Evolutionary conservation across 2,329 filamentous ascomycete genomes (phyloP).

Genomic region (Dactylellina leptospora): DNA sequence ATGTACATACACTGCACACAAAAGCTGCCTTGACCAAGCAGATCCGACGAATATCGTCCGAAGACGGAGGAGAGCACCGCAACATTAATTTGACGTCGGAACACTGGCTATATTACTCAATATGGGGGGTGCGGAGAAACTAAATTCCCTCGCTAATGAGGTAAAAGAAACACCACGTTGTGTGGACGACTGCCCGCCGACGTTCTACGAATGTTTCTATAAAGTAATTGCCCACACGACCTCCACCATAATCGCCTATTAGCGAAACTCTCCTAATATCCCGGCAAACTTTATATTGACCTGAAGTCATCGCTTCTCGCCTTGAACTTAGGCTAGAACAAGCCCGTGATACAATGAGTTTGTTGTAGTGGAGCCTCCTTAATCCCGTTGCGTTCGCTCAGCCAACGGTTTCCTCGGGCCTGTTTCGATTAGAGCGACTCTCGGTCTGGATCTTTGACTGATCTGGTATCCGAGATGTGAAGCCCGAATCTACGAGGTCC

Average conservation of each 20-base stretch:
- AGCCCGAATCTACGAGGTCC: constrained; percentile 7
- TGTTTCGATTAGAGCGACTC: neutral
- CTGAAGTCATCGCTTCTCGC: neutral
- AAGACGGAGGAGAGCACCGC: neutral
- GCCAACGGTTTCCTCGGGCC: constrained; percentile 6
- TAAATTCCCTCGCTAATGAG: constrained; percentile 20
- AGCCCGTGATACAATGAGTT: constrained; percentile 4
- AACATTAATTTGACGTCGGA: neutral
- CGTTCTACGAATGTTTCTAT: constrained; percentile 31
- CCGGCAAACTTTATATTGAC: constrained; percentile 44
- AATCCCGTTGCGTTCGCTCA: neutral
- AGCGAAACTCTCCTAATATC: constrained; percentile 15
- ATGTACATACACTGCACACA: too few species aligned
- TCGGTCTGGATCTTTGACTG: constrained; percentile 36
- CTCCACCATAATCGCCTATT: constrained; percentile 17
- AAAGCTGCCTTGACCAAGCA: neutral
- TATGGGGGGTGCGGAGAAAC: constrained; percentile 32
- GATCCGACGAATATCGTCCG: constrained; percentile 17
- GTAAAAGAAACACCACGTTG: constrained; percentile 39
- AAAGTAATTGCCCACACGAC: constrained; percentile 48
- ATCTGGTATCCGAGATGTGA: constrained; percentile 36
- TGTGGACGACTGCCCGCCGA: neutral
- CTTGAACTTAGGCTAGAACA: neutral
- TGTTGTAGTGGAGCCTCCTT: neutral
- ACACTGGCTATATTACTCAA: constrained; percentile 40